Evolutionary conservation across 2,329 filamentous ascomycete species (phyloP).

Genomic region (Fonsecaea pedrosoi): DNA sequence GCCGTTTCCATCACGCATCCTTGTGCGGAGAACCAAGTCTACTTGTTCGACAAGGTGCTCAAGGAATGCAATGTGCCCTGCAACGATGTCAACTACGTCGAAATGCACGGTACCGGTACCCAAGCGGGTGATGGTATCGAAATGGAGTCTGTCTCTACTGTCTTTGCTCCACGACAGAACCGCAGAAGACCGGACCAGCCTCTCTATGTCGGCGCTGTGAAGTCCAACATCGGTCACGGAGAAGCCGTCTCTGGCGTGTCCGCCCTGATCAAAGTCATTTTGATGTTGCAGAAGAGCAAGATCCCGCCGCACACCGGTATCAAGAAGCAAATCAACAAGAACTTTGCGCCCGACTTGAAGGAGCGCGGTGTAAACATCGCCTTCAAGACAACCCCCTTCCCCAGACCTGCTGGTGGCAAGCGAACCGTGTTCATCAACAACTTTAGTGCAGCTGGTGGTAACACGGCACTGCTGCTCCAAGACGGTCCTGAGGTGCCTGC

Average conservation of each 20-base stretch:
- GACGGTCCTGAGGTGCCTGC: slow-evolving; percentile 57
- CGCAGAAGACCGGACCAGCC: slow-evolving; percentile 44
- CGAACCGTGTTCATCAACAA: slow-evolving; percentile 65
- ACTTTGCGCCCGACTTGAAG: slow-evolving; percentile 46
- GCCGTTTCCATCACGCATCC: slow-evolving; percentile 53
- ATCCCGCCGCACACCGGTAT: slow-evolving; percentile 74
- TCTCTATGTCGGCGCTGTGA: slow-evolving; percentile 46
- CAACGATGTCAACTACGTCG: slow-evolving; percentile 47
- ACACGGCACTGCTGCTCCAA: slow-evolving; percentile 71
- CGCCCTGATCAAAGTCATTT: slow-evolving; percentile 65
- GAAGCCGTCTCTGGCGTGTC: slow-evolving; percentile 46
- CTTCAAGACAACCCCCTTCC: slow-evolving; percentile 54
- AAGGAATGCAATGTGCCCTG: slow-evolving; percentile 47
- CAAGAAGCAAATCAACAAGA: slow-evolving; percentile 56
- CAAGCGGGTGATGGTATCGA: slow-evolving; percentile 51
- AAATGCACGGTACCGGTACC: slow-evolving; percentile 53
- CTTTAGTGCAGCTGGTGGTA: slow-evolving; percentile 74
- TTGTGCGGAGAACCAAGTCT: slow-evolving; percentile 48
- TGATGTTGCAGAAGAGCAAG: slow-evolving; percentile 68
- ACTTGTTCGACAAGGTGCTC: slow-evolving; percentile 49
- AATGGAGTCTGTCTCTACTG: slow-evolving; percentile 46
- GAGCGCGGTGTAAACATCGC: slow-evolving; percentile 46
- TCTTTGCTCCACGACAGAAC: slow-evolving; percentile 45
- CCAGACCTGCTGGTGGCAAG: slow-evolving; percentile 42
- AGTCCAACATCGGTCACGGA: slow-evolving; percentile 56